Evolutionary conservation across 78 protist species (phyloP), one percentile per base, ranked within the genome.

Genomic region (Isochrysis galbana): DNA sequence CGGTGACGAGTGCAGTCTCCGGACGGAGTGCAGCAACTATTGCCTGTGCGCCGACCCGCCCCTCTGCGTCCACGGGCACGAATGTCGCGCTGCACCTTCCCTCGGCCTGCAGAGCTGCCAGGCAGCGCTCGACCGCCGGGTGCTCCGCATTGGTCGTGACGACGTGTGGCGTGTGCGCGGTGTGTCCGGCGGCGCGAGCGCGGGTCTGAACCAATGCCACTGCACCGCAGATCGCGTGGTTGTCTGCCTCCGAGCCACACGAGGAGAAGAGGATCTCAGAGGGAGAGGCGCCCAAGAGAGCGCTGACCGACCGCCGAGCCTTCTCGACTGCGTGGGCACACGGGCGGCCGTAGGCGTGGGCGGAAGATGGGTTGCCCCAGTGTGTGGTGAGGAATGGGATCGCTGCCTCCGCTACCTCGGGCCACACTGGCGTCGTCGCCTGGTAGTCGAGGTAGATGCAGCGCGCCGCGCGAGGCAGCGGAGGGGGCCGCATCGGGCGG

Each of bases 211-310:
- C 55, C n/a, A 25, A 17, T 51, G 10, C 38, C 32, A 80, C 36
- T 38, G 55, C 88, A 38, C 55, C 88, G 25, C 39, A 34, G 55
- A 80, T 80, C 39, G 88, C 88, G 7, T 23, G 25, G 55, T 80
- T 80, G 88, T 80, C 88, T 17, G 88, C 2, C 88, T 80, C 88
- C 22, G 88, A 80, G 34, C 88, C 88, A 38, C 88, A 80, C 21
- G 55, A 42, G 14, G 88, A 44, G 88, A 80, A 80, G n/a, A 42
- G 4, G n/a, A 80, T 23, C 88, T 80, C 88, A 22, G 0, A 0
- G n/a, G 55, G 29, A 11, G 0, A 2, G 22, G n/a, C 5, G 47
- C 25, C 34, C 61, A 80, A 5, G 32, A 80, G 88, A 34, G 0
- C 38, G 14, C 61, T 51, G 26, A 39, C 47, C 47, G 0, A 11